Percentiles rank a stretch among this genome's conserved stretches.
phyloP scores from a whole-genome alignment of 2,329 filamentous ascomycete genomes.

The Macrophomina tecta region DNA sequence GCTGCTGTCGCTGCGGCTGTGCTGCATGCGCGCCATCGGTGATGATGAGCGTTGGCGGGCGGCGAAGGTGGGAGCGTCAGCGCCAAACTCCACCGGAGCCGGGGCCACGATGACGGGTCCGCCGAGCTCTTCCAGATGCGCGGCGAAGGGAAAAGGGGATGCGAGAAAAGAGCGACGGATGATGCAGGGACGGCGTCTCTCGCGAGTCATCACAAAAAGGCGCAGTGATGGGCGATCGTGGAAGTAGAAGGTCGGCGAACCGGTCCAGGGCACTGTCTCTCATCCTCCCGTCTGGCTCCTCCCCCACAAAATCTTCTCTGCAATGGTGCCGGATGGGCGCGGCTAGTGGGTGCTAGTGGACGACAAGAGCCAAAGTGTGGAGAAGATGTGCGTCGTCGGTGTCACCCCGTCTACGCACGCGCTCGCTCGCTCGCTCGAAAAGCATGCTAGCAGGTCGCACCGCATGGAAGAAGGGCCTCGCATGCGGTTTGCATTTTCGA shows the following conservation, averaged over 20 bases:
- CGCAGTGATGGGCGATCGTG: background rate
- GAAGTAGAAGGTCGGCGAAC: background rate
- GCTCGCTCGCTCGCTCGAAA: background rate
- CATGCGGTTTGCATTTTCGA: constrained; percentile 16
- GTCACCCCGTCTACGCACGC: constrained; percentile 11
- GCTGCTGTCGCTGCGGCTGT: too few species aligned
- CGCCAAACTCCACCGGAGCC: background rate
- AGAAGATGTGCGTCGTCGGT: constrained; percentile 12
- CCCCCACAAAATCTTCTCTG: background rate
- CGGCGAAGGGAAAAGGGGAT: background rate
- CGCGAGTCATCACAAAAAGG: constrained; percentile 3
- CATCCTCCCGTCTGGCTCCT: background rate
- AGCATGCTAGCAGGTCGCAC: constrained; percentile 12
- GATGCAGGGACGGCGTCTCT: constrained; percentile 13
- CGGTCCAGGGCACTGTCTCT: background rate
- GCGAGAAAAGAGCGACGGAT: background rate
- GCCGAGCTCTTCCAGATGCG: background rate
- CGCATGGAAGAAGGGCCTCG: background rate
- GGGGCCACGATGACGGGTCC: background rate
- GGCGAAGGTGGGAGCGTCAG: background rate
- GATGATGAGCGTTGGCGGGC: background rate
- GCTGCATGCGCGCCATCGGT: constrained; percentile 23
- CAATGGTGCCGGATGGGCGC: constrained; percentile 5
- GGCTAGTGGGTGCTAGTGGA: background rate
- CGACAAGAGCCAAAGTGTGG: constrained; percentile 6